Evolutionary conservation across 2,329 filamentous ascomycete species (phyloP).

Genomic region (Hypoxylon sp.): DNA sequence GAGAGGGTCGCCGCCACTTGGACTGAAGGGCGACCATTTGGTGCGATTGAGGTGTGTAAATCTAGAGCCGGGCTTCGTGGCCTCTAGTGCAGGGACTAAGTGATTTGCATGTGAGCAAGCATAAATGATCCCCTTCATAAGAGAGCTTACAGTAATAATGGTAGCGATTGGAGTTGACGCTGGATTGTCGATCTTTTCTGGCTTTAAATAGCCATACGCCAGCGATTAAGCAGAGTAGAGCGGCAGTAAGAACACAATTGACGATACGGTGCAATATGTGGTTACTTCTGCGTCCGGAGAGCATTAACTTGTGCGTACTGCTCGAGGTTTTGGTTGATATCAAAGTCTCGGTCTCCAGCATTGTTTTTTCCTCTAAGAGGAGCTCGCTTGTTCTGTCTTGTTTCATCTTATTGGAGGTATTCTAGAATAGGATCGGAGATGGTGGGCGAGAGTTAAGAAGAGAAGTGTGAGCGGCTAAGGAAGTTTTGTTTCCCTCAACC

Average conservation of each 20-base stretch:
- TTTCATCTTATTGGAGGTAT: neutral
- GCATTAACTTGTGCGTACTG: neutral
- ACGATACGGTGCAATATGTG: neutral
- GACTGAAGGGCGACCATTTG: constrained; percentile 18
- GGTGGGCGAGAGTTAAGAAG: neutral
- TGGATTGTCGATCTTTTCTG: neutral
- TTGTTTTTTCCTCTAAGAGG: neutral
- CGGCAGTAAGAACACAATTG: constrained; percentile 5
- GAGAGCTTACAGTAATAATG: constrained; percentile 22
- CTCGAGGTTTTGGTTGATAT: neutral
- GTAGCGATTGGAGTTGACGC: neutral
- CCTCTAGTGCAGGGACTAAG: constrained; percentile 18
- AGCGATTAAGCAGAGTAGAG: constrained; percentile 11
- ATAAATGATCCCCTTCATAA: neutral
- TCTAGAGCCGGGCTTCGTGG: constrained; percentile 14
- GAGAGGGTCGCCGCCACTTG: neutral
- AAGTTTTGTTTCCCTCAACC: neutral
- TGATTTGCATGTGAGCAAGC: neutral
- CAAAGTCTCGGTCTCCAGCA: constrained; percentile 3
- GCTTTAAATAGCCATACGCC: neutral
- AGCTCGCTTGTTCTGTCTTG: neutral
- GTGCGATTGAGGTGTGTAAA: constrained; percentile 15
- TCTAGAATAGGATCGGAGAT: neutral
- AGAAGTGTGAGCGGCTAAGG: neutral
- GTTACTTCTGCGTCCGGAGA: neutral